Conservation (phyloP, 164 flowering plant species). For the Stephania japonica region DNA sequence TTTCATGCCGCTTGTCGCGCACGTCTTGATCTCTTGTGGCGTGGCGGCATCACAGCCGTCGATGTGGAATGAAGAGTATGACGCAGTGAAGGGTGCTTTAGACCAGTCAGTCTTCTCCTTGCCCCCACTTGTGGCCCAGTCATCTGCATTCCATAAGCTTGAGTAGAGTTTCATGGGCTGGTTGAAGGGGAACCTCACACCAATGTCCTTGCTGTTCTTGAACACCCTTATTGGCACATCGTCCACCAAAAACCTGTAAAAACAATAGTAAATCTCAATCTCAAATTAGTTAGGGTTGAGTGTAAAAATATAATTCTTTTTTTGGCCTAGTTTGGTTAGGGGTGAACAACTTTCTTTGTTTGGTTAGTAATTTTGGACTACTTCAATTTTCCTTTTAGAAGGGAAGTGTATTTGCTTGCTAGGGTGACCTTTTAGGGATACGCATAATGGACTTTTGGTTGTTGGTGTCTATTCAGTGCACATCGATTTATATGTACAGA, state of each 20-base stretch:
- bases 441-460: too few relatives aligned
- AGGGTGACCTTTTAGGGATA: too few relatives aligned
- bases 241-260: conserved; percentile 33
- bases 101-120: conserved; percentile 42
- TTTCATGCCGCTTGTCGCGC: conserved; percentile 21
- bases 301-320: too few relatives aligned
- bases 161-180: conserved; percentile 47
- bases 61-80: conserved; percentile 34
- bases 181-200: conserved; percentile 36
- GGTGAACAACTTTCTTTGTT: too few relatives aligned
- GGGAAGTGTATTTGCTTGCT: too few relatives aligned
- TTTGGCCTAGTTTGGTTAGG: too few relatives aligned
- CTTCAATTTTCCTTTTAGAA: too few relatives aligned
- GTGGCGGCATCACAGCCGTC: conserved; percentile 37
- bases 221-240: conserved; percentile 35
- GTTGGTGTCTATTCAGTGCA: too few relatives aligned
- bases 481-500: too few relatives aligned
- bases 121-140: conserved; percentile 50
- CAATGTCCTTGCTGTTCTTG: conserved; percentile 36
- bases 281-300: too few relatives aligned
- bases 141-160: conserved; percentile 43
- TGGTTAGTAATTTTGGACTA: too few relatives aligned
- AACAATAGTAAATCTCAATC: neutral
- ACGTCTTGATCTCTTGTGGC: conserved; percentile 14
- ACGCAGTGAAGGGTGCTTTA: conserved; percentile 36